Conservation (phyloP, 1,139 yeast genomes). For the Kodamaea suecica region DNA sequence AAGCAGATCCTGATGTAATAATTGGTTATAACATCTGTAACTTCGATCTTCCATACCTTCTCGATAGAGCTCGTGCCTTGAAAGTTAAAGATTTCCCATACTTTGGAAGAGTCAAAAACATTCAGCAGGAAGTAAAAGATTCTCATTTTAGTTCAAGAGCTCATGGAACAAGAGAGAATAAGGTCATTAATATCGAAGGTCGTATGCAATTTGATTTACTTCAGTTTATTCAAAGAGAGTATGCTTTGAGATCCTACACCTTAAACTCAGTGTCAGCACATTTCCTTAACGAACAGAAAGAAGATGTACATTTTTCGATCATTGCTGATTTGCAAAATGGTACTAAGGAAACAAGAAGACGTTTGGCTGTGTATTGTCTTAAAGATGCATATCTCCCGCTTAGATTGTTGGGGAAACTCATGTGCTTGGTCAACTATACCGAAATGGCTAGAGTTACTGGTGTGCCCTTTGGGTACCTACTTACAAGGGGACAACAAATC, state of each 20-base stretch:
- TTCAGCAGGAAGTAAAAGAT: constrained; percentile 76
- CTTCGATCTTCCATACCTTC: constrained; percentile 89
- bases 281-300: constrained; percentile 92
- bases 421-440: constrained; percentile 95
- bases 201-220: constrained; percentile 91
- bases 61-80: constrained; percentile 82
- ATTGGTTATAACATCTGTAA: constrained; percentile 95
- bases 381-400: constrained; percentile 94
- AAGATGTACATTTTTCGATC: constrained; percentile 95
- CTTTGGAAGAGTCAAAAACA: constrained; percentile 71
- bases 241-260: constrained; percentile 90
- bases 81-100: constrained; percentile 70
- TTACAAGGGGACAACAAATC: constrained; percentile 94
- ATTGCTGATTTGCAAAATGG: constrained; percentile 95
- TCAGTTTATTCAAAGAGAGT: constrained; percentile 92
- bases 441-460: constrained; percentile 99
- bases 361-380: constrained; percentile 94
- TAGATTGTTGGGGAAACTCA: constrained; percentile 81
- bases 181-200: constrained; percentile 90
- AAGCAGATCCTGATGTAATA: constrained; percentile 92
- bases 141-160: constrained; percentile 91
- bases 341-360: constrained; percentile 83
- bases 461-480: constrained; percentile 87
- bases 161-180: constrained; percentile 92
- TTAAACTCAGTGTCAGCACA: constrained; percentile 94